A percentile compares a stretch with the other conserved stretches of the same genome.
Evolutionary conservation across 176 grass and related monocot genomes (phyloP).

Genomic region (Rhynchospora breviuscula): DNA sequence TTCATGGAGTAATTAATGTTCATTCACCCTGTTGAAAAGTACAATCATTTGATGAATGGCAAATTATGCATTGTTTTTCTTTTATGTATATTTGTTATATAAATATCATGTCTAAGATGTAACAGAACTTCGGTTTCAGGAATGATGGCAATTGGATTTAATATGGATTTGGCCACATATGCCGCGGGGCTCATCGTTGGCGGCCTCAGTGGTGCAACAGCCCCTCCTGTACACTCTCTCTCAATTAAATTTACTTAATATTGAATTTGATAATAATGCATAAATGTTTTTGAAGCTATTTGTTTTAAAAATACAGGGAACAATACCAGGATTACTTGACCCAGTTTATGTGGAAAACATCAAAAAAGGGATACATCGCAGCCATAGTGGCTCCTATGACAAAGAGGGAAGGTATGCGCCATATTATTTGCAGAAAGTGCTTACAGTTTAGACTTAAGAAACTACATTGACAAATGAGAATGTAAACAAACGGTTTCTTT

Average conservation of each 20-base stretch:
- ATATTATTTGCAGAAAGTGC: not conserved
- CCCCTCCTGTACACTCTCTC: conserved; percentile 28
- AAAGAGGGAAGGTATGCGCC: conserved; percentile 44
- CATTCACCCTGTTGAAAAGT: too few species aligned
- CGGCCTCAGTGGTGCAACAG: conserved; percentile 26
- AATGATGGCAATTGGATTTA: conserved; percentile 32
- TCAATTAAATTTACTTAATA: not conserved
- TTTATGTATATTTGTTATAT: too few species aligned
- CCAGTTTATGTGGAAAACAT: conserved; percentile 74
- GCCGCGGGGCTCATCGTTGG: conserved; percentile 42
- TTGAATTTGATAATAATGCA: too few species aligned
- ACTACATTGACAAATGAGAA: too few species aligned
- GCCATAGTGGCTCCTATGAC: conserved; percentile 65
- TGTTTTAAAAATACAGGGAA: conserved; percentile 32
- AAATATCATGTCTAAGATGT: too few species aligned
- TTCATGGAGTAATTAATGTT: too few species aligned
- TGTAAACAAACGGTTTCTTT: too few species aligned
- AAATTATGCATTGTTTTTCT: too few species aligned
- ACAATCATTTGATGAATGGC: too few species aligned
- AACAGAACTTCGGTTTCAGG: conserved; percentile 13
- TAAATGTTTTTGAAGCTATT: too few species aligned
- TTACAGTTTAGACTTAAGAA: too few species aligned
- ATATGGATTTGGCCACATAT: not conserved
- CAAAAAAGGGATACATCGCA: conserved; percentile 63
- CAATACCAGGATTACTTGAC: conserved; percentile 26